Evolutionary conservation across 768 basidiomycete species (phyloP).

Genomic region (Collybiopsis luxurians): DNA sequence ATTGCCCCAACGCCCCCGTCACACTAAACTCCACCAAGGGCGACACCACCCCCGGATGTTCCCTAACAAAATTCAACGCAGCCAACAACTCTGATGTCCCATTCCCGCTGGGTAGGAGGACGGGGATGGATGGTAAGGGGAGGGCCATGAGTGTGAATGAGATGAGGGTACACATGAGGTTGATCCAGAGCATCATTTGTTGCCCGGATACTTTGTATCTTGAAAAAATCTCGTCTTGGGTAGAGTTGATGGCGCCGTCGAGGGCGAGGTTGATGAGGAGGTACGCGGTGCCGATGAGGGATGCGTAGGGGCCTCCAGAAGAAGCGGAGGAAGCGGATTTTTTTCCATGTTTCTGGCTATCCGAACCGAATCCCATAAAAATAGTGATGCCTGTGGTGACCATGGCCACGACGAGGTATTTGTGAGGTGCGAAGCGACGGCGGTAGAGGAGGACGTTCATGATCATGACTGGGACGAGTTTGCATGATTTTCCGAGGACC

Average conservation of each 20-base stretch:
- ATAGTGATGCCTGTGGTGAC: constrained; percentile 89
- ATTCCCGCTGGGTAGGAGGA: constrained; percentile 67
- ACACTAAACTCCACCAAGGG: constrained; percentile 85
- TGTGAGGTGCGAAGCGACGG: constrained; percentile 87
- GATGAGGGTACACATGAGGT: constrained; percentile 76
- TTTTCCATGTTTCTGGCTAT: constrained; percentile 40
- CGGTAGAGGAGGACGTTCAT: constrained; percentile 97
- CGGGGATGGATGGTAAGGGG: constrained; percentile 79
- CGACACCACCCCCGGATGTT: constrained; percentile 69
- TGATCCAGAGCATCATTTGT: constrained; percentile 99
- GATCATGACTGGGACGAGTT: constrained; percentile 97
- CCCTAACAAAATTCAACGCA: constrained; percentile 70
- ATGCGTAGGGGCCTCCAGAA: constrained; percentile 40
- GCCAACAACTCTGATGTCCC: constrained; percentile 61
- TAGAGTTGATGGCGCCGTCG: constrained; percentile 93
- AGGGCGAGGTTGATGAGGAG: constrained; percentile 84
- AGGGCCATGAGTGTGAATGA: constrained; percentile 68
- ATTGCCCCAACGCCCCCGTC: constrained; percentile 90
- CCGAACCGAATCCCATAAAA: constrained; percentile 88
- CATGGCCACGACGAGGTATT: constrained; percentile 92
- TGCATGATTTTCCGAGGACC: constrained; percentile 98
- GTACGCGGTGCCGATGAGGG: constrained; percentile 70
- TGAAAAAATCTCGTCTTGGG: constrained; percentile 95
- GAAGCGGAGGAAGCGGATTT: constrained; percentile 31
- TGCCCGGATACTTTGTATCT: constrained; percentile 75